Percentiles rank a stretch among this genome's conserved stretches.
Conservation (phyloP, 345 rosid genomes). For the Streptanthus diversifolius region DNA sequence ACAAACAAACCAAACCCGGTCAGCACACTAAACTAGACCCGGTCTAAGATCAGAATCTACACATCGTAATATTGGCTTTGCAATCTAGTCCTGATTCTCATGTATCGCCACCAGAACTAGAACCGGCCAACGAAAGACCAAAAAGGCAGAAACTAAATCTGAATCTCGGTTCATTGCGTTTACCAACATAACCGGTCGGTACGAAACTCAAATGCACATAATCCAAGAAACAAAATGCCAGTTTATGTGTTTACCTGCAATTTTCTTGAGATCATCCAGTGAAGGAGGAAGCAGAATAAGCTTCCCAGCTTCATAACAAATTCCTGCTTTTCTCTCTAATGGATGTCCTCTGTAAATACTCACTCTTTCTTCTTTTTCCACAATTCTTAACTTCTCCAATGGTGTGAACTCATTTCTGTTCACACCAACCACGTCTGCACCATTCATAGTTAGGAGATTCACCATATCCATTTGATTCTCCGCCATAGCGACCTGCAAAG, state of each 20-base stretch:
- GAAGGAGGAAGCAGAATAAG: constrained; percentile 60
- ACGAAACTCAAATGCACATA: background rate
- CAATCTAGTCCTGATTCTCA: background rate
- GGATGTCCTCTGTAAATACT: constrained; percentile 78
- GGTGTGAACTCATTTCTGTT: constrained; percentile 16
- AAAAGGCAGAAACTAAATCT: background rate
- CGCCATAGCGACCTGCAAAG: constrained; percentile 58
- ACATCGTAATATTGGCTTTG: background rate
- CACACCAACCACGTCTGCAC: constrained; percentile 48
- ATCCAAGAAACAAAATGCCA: background rate
- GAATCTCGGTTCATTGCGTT: background rate
- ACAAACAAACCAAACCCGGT: background rate
- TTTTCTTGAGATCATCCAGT: constrained; percentile 66
- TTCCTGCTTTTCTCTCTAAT: constrained; percentile 41
- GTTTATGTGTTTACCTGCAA: constrained; percentile 53
- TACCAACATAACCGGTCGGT: constrained; percentile 3
- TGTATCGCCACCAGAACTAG: background rate
- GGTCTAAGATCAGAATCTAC: background rate
- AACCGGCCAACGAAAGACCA: background rate
- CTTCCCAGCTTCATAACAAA: constrained; percentile 52
- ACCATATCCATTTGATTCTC: constrained; percentile 63
- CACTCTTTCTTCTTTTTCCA: constrained; percentile 49
- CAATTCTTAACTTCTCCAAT: constrained; percentile 29
- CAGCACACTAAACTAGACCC: background rate
- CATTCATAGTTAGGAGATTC: constrained; percentile 55